phyloP scores from a whole-genome alignment of 225 moss, liverwort and hornwort genomes.

The Asterella californica region DNA sequence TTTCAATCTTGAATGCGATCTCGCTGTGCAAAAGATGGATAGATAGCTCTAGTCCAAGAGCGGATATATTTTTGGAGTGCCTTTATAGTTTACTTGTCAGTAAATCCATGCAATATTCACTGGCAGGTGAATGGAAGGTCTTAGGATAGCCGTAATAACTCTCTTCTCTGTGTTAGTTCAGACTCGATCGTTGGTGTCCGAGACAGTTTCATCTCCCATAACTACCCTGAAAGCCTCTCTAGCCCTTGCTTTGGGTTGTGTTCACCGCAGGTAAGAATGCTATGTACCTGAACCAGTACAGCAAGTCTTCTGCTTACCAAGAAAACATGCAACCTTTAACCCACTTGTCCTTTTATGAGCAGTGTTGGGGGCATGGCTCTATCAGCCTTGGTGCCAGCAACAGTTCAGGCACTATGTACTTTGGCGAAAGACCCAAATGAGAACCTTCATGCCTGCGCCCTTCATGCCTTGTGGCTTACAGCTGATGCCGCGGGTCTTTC shows the following conservation, averaged over 20 bases:
- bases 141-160: neutral
- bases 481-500: slow-evolving; percentile 97
- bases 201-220: slow-evolving; percentile 43
- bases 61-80: too few species aligned
- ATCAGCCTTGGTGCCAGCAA: slow-evolving; percentile 89
- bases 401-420: slow-evolving; percentile 81
- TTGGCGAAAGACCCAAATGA: slow-evolving; percentile 85
- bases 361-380: slow-evolving; percentile 99
- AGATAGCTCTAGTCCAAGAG: too few species aligned
- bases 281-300: neutral
- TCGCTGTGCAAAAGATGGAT: too few species aligned
- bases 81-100: too few species aligned
- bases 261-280: slow-evolving; percentile 67
- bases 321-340: neutral
- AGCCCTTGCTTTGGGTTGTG: slow-evolving; percentile 88
- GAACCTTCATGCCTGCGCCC: slow-evolving; percentile 76
- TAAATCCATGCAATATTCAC: too few species aligned
- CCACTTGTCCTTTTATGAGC: slow-evolving; percentile 3
- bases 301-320: neutral
- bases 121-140: too few species aligned
- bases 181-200: slow-evolving; percentile 67
- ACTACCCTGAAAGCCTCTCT: slow-evolving; percentile 69
- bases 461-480: slow-evolving; percentile 97
- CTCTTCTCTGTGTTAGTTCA: slow-evolving; percentile 13
- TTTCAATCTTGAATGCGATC: too few species aligned